These are phyloP conservation scores for Clitopilus passeckerianus DNA, from an alignment of 768 basidiomycete genomes.

Conservation along the genomic window DNA sequence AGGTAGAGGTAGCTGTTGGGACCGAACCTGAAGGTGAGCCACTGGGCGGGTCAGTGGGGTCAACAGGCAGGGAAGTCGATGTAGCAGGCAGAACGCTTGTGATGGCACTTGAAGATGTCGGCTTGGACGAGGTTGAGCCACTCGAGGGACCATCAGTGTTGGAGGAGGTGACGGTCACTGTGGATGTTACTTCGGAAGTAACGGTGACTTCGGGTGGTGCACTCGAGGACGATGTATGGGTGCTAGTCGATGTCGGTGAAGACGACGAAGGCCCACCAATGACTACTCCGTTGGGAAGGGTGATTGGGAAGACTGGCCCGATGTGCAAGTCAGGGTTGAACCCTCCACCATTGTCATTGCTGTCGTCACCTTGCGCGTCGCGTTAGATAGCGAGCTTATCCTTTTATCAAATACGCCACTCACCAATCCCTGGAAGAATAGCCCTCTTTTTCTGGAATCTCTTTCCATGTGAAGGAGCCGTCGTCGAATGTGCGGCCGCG, in stretches of 20 bases:
- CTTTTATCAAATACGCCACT: not conserved
- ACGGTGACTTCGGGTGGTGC: not conserved
- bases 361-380: not conserved
- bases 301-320: not conserved
- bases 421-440: not conserved
- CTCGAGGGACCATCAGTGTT: not conserved
- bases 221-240: slow-evolving; percentile 1
- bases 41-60: not conserved
- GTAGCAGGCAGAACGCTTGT: not conserved
- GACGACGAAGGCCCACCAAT: not conserved
- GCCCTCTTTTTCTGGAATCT: not conserved
- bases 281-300: not conserved
- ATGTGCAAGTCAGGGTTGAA: slow-evolving; percentile 14
- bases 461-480: not conserved
- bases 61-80: not conserved
- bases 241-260: slow-evolving; percentile 4
- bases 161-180: not conserved
- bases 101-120: not conserved
- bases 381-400: not conserved
- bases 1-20: not conserved
- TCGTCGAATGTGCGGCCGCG: not conserved
- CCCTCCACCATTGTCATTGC: not conserved
- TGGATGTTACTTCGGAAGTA: not conserved
- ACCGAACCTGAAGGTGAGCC: not conserved
- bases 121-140: not conserved